A percentile compares a stretch with the other conserved stretches of the same genome.
Evolutionary conservation across 2,329 filamentous ascomycete species (phyloP).

Genomic region (Coniochaeta hoffmannii): DNA sequence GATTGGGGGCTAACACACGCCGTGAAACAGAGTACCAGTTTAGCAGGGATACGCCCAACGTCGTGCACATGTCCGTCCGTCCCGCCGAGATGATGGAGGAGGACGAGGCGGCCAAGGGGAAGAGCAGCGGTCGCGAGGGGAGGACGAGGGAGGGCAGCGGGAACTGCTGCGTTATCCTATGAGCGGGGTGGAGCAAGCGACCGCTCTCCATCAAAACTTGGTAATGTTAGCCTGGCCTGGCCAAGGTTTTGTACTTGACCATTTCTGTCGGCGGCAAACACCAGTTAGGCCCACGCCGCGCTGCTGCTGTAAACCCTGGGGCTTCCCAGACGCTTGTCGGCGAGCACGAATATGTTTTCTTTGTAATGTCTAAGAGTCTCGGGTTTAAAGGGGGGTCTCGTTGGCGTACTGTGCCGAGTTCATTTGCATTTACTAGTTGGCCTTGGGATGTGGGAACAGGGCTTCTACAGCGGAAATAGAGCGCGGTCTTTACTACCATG

Average conservation of each 20-base stretch:
- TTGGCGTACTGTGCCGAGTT: slow-evolving; percentile 3
- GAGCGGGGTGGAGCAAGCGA: slow-evolving; percentile 13
- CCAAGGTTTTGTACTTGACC: neutral
- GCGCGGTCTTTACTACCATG: neutral
- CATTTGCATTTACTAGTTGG: neutral
- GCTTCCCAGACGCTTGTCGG: neutral
- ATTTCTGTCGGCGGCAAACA: neutral
- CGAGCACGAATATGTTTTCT: neutral
- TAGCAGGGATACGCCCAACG: slow-evolving; percentile 65
- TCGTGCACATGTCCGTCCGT: slow-evolving; percentile 91
- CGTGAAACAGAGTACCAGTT: slow-evolving; percentile 65
- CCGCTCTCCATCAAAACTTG: neutral
- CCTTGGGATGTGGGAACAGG: neutral
- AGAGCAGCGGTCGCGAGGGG: slow-evolving; percentile 34
- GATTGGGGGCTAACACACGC: too few relatives aligned
- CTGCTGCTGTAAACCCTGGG: too few relatives aligned
- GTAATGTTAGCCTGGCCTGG: neutral
- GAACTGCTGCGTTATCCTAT: slow-evolving; percentile 47
- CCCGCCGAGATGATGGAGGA: slow-evolving; percentile 81
- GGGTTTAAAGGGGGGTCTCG: neutral
- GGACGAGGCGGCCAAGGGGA: slow-evolving; percentile 63
- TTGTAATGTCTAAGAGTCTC: slow-evolving; percentile 2
- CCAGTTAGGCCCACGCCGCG: too few relatives aligned
- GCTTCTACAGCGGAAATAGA: neutral
- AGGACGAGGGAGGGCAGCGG: slow-evolving; percentile 31